Evolutionary conservation across 1,139 yeast species (phyloP), one percentile per base, ranked within the genome.

Genomic region (Zygoascus sp.): DNA sequence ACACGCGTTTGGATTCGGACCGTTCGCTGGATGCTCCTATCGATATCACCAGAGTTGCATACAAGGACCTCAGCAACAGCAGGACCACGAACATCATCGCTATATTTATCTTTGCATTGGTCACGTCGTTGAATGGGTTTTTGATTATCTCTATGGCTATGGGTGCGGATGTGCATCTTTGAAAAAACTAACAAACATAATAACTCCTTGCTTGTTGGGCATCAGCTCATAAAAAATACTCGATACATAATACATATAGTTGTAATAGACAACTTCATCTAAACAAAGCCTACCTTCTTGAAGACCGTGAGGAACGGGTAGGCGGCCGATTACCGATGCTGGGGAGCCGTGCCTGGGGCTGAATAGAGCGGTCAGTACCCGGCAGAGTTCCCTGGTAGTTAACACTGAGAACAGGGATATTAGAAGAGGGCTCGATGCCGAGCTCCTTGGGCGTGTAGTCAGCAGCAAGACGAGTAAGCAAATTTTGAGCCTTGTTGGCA

Each of bases 371-470:
- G 34, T 65, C 68, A 0, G 66, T 65, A 0, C 88, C 88, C 1
- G 96, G 97, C 58, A 89, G 73, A 1, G 84, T 76, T 46, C 97
- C 97, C 38, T 77, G 71, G 59, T 85, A 89, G 56, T 83, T 87
- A 16, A 82, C 77, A 59, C 81, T 79, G 49, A 85, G 72, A 1
- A 85, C 83, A 0, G 96, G 95, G 39, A 89, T 58, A 41, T 52
- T 58, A 43, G 56, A 64, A 32, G 57, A 69, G 52, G 57, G 54
- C 15, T 50, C 42, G 35, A 64, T 45, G 28, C 50, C 59, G 15
- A 62, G 52, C 16, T 57, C 60, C 21, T 54, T 55, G 5, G 64
- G 63, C 4, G 58, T 47, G 13, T 54, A 51, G 9, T 60, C 64
- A 2, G 64, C 58, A 3, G 74, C 58, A 2, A 80, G 67, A 32